Conservation (phyloP, 176 grass and related monocot genomes). For the Cenchrus purpureus region DNA sequence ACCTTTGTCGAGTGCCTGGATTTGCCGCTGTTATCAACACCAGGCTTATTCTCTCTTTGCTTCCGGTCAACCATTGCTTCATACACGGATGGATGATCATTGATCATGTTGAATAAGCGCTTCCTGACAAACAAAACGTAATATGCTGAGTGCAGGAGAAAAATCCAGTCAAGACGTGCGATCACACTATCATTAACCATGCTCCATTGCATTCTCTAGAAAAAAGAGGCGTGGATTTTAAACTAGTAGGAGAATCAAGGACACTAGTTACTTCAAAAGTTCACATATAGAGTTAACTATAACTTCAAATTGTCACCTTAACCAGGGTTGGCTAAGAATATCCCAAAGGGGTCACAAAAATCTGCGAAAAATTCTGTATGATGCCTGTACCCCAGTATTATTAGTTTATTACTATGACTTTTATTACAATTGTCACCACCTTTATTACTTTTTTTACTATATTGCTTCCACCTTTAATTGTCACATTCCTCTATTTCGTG, state of each 20-base stretch:
- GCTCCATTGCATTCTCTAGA: slow-evolving; percentile 8
- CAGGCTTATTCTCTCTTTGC: slow-evolving; percentile 53
- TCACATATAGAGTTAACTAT: not conserved
- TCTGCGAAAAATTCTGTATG: not conserved
- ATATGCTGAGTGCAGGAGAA: slow-evolving; percentile 11
- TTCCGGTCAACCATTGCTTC: slow-evolving; percentile 59
- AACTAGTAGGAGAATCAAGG: slow-evolving; percentile 2
- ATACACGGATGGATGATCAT: slow-evolving; percentile 62
- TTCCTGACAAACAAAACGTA: slow-evolving; percentile 53
- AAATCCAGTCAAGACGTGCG: not conserved
- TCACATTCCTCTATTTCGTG: not conserved
- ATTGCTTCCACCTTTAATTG: not conserved
- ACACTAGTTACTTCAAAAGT: slow-evolving; percentile 20
- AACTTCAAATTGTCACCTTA: not conserved
- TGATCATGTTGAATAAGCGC: slow-evolving; percentile 70
- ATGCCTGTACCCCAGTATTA: not conserved
- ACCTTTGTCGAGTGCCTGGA: slow-evolving; percentile 66
- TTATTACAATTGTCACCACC: not conserved
- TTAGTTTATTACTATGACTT: not conserved
- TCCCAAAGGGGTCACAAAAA: not conserved
- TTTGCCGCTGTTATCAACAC: slow-evolving; percentile 51
- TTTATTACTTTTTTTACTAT: not conserved
- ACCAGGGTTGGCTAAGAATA: not conserved
- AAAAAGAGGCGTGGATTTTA: not conserved
- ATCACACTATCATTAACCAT: slow-evolving; percentile 21